phyloP scores from a whole-genome alignment of 2,329 filamentous ascomycete species.

The Bipolaris sorokiniana region DNA sequence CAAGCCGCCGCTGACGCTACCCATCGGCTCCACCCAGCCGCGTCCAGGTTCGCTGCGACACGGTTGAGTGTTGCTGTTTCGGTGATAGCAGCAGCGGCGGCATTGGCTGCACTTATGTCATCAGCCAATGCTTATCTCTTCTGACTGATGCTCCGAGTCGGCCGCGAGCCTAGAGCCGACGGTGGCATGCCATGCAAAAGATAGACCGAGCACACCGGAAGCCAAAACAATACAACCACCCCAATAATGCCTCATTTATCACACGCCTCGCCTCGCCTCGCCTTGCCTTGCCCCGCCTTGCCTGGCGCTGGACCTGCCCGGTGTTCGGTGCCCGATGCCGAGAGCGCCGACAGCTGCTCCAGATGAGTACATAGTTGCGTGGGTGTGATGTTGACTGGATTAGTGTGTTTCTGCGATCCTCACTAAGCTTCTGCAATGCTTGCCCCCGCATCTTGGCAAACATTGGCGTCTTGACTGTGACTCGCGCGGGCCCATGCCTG shows the following conservation, averaged over 20 bases:
- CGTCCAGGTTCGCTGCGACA: slow-evolving; percentile 14
- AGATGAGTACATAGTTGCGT: slow-evolving; percentile 9
- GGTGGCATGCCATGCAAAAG: slow-evolving; percentile 4
- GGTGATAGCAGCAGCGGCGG: slow-evolving; percentile 6
- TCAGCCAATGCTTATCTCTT: slow-evolving; percentile 27
- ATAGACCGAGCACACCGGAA: slow-evolving; percentile 14
- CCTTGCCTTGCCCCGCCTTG: neutral
- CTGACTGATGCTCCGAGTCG: slow-evolving; percentile 14
- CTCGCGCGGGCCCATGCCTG: neutral
- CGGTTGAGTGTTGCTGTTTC: slow-evolving; percentile 17
- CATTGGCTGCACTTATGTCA: slow-evolving; percentile 21
- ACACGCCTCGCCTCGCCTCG: neutral
- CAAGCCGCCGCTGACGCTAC: slow-evolving; percentile 28
- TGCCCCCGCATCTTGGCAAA: slow-evolving; percentile 20
- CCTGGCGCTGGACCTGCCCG: slow-evolving; percentile 6
- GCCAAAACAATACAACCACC: slow-evolving; percentile 9
- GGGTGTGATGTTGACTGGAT: slow-evolving; percentile 19
- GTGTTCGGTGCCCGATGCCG: slow-evolving; percentile 18
- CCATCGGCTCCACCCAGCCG: slow-evolving; percentile 20
- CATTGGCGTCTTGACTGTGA: neutral
- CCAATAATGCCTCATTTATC: slow-evolving; percentile 25
- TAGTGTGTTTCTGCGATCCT: slow-evolving; percentile 17
- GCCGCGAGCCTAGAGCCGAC: slow-evolving; percentile 13
- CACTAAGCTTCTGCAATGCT: slow-evolving; percentile 27
- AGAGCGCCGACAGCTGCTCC: slow-evolving; percentile 14